A percentile compares a stretch with the other conserved stretches of the same genome.
phyloP scores from a whole-genome alignment of 164 flowering plant genomes.

The Cinnamomum micranthum region DNA sequence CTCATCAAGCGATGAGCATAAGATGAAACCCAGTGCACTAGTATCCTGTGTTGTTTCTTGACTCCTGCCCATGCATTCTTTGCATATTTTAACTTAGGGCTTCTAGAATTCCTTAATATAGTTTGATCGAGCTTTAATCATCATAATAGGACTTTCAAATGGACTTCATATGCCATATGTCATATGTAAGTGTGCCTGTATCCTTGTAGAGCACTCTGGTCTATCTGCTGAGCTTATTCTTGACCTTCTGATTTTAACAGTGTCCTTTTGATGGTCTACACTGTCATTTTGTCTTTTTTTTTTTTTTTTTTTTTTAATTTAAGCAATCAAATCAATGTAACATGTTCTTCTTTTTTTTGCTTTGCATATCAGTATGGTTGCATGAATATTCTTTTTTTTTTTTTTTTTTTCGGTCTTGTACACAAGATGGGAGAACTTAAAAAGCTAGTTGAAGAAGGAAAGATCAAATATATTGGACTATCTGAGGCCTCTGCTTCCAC shows the following conservation, averaged over 20 bases:
- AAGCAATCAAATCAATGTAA: not conserved
- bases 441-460: slow-evolving; percentile 22
- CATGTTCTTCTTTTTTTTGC: not conserved
- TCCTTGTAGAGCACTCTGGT: no score
- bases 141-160: no score
- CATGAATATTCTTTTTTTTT: not conserved
- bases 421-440: slow-evolving; percentile 7
- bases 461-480: slow-evolving; percentile 21
- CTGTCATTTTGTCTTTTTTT: no score
- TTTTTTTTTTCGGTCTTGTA: not conserved
- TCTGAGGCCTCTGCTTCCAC: slow-evolving; percentile 25
- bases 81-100: no score
- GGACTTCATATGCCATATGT: no score
- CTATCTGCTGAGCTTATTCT: not conserved
- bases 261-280: not conserved
- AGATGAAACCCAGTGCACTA: no score
- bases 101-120: no score
- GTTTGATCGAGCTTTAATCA: no score
- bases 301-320: not conserved
- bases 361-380: not conserved
- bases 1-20: no score
- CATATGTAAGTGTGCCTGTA: no score
- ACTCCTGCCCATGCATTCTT: no score
- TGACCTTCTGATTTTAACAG: not conserved
- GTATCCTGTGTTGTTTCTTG: no score